Conservation (phyloP, 352 stramenopile species). For the Phytophthora tubulina region DNA sequence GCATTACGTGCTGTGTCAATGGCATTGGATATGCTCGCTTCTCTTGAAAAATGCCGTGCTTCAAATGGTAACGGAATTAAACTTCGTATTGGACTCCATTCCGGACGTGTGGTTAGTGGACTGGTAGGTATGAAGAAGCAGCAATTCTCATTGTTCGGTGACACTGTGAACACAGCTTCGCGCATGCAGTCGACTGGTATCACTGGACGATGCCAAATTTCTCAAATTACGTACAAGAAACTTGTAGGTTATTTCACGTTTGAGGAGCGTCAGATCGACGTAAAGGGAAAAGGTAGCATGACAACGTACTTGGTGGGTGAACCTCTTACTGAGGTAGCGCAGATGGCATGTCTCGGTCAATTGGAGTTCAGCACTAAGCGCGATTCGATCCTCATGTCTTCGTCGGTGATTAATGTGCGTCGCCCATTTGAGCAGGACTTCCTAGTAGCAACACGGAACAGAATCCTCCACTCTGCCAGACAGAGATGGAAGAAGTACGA, state of each 20-base stretch:
- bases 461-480: conserved; percentile 59
- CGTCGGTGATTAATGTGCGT: conserved; percentile 46
- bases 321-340: conserved; percentile 68
- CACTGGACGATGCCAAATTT: conserved; percentile 83
- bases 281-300: conserved; percentile 90
- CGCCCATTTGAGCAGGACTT: conserved; percentile 65
- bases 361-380: conserved; percentile 71
- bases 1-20: conserved; percentile 80
- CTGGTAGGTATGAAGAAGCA: conserved; percentile 94
- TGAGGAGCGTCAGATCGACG: conserved; percentile 82
- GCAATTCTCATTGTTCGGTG: conserved; percentile 94
- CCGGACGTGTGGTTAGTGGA: conserved; percentile 87
- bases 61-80: conserved; percentile 89
- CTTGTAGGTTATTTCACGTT: conserved; percentile 79
- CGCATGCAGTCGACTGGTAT: conserved; percentile 92
- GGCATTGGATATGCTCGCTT: conserved; percentile 80
- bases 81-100: conserved; percentile 93
- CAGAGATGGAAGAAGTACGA: conserved; percentile 72
- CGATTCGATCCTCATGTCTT: conserved; percentile 68
- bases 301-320: conserved; percentile 86
- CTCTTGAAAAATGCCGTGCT: conserved; percentile 72
- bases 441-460: conserved; percentile 57
- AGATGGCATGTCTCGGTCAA: conserved; percentile 65
- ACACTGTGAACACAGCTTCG: conserved; percentile 92
- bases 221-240: conserved; percentile 86